A percentile compares a stretch with the other conserved stretches of the same genome.
Evolutionary conservation across 2,329 filamentous ascomycete species (phyloP).

Genomic region (Ophiognomonia clavigignenti-juglandacearum): DNA sequence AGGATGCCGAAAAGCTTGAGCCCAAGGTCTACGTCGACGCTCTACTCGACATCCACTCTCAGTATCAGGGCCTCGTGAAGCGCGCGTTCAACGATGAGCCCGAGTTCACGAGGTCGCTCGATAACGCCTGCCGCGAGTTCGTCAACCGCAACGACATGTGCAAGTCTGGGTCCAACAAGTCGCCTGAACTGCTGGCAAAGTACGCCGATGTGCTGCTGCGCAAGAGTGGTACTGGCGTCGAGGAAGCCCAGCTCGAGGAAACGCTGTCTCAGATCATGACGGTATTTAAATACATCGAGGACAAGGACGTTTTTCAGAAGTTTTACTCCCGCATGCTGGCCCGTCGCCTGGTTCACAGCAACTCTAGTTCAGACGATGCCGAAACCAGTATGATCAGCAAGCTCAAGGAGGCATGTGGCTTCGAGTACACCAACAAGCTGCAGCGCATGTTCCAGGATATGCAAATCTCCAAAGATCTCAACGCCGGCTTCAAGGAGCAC

Average conservation of each 20-base stretch:
- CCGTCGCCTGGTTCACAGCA: conserved; percentile 89
- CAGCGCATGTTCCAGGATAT: conserved; percentile 99
- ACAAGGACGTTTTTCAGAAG: conserved; percentile 99
- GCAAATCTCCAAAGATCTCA: conserved; percentile 97
- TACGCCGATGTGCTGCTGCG: conserved; percentile 91
- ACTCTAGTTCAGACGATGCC: conserved; percentile 92
- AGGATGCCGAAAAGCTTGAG: conserved; percentile 84
- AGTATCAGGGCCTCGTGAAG: conserved; percentile 89
- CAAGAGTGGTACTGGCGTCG: conserved; percentile 87
- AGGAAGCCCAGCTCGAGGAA: conserved; percentile 89
- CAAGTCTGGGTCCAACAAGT: conserved; percentile 88
- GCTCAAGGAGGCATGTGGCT: conserved; percentile 96
- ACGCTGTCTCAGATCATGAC: conserved; percentile 94
- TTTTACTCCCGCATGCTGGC: conserved; percentile 98
- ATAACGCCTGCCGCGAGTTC: conserved; percentile 96
- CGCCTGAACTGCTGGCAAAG: conserved; percentile 89
- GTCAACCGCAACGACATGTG: conserved; percentile 97
- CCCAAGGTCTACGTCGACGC: conserved; percentile 97
- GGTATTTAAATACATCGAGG: conserved; percentile 99
- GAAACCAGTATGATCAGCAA: conserved; percentile 99
- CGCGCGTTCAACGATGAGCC: conserved; percentile 91
- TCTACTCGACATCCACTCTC: conserved; percentile 86
- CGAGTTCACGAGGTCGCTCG: conserved; percentile 91
- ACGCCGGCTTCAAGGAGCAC: conserved; percentile 80
- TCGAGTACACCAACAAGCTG: conserved; percentile 98